Conservation (phyloP, 208 protist species). For the Vickermania ingenoplastis region DNA sequence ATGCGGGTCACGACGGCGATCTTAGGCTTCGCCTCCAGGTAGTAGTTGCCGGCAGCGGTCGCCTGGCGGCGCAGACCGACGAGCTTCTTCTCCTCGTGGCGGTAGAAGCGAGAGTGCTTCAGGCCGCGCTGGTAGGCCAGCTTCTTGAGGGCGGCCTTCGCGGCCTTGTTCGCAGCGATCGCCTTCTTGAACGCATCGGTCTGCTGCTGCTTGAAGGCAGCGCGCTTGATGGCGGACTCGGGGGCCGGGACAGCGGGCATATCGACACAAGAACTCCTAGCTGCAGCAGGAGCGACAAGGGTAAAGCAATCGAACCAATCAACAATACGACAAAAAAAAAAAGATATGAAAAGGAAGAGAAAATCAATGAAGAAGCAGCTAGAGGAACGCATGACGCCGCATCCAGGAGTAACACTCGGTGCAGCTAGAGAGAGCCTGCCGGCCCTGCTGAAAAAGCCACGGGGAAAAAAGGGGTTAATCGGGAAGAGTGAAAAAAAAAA, state of each 20-base stretch:
- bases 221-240: slow-evolving; percentile 23
- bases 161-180: slow-evolving; percentile 54
- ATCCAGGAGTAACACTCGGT: no score
- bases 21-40: slow-evolving; percentile 97
- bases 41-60: slow-evolving; percentile 92
- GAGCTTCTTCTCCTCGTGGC: slow-evolving; percentile 72
- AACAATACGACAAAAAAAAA: slow-evolving; percentile 31
- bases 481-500: slow-evolving; percentile 6
- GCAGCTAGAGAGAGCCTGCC: no score
- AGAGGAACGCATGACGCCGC: background rate
- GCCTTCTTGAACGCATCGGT: slow-evolving; percentile 86
- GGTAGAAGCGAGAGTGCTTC: slow-evolving; percentile 96
- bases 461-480: slow-evolving; percentile 1
- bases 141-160: slow-evolving; percentile 64
- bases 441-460: no score
- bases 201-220: slow-evolving; percentile 87
- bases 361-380: slow-evolving; percentile 5
- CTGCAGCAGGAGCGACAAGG: slow-evolving; percentile 5
- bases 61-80: slow-evolving; percentile 87
- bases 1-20: slow-evolving; percentile 99
- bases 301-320: background rate
- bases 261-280: background rate
- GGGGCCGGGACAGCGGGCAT: background rate
- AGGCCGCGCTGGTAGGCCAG: slow-evolving; percentile 55
- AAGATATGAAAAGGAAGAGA: slow-evolving; percentile 26